Base-by-base conservation (phyloP, 306 rosid genomes). In the Prunus kanzakura region DNA sequence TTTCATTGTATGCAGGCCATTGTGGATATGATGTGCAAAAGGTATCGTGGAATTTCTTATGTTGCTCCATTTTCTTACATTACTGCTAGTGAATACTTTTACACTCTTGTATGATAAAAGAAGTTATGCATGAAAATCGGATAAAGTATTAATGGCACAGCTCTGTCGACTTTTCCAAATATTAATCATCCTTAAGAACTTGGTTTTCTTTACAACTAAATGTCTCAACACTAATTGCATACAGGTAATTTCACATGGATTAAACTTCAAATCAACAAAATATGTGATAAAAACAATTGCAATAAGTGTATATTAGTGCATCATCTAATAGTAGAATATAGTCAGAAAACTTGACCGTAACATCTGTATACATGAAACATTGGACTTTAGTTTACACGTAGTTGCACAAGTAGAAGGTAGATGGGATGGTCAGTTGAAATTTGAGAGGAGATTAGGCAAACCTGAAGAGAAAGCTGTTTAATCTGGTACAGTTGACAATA, bases 11-110 rank as follows among this genome's bases (percentile, higher is more conserved):
- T 81, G 79, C 85, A 84, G 88, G 85, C 38, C 10, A 29, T 69
- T 84, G 85, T 78, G 83, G 83, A 27, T 81, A 67, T 78, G 88
- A 84, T 67, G 78, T 78, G 41, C 69, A 67, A 43, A 75, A 84
- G 88, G 85, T 84, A 78, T 52, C 52, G 16, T 1, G 32, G 61
- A 52, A 45, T 43, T 72, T 72, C 69, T 20, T 56, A 6, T n/a
- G 76, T 55, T 72, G 64, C 64, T 62, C 29, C 51, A n/a, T 65
- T 65, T 67, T 68, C 41, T 68, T 10, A 68, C 4, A 10, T 68
- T 51, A 47, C 27, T 4, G 71, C 70, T 63, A 7, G 20, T 25
- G 16, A 11, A 60, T 19, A 20, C 32, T 45, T 65, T 41, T 68
- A 27, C 55, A 30, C 29, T 1, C 14, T 35, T 16, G 11, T 30